A percentile compares a stretch with the other conserved stretches of the same genome.
These are phyloP conservation scores for Gyrodon lividus DNA, from an alignment of 768 basidiomycete species.

Conservation along the genomic window DNA sequence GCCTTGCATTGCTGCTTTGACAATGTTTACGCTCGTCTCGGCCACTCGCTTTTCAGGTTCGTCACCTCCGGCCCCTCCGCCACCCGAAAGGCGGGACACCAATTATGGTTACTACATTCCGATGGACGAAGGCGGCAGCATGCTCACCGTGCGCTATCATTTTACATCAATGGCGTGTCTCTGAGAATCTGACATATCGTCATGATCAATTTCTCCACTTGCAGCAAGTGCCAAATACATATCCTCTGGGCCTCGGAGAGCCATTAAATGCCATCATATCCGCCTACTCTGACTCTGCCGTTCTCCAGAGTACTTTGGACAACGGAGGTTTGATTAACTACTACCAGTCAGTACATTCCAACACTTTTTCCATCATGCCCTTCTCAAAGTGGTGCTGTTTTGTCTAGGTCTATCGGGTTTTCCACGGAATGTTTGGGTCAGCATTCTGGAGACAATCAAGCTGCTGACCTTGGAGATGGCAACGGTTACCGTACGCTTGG, in stretches of 20 bases:
- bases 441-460: conserved; percentile 64
- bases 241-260: conserved; percentile 75
- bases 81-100: conserved; percentile 21
- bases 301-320: conserved; percentile 56
- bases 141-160: conserved; percentile 62
- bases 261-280: conserved; percentile 84
- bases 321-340: conserved; percentile 82
- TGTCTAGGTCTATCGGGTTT: conserved; percentile 61
- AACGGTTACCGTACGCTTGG: conserved; percentile 57
- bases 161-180: neutral
- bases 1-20: conserved; percentile 12
- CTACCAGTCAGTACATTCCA: conserved; percentile 56
- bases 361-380: neutral
- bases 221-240: conserved; percentile 56
- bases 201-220: conserved; percentile 3
- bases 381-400: neutral
- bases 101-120: conserved; percentile 61
- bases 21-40: conserved; percentile 9
- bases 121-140: conserved; percentile 53
- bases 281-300: conserved; percentile 65
- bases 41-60: conserved; percentile 3
- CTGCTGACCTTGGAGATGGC: conserved; percentile 82
- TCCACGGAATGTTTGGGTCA: conserved; percentile 84
- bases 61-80: conserved; percentile 4
- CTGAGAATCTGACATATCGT: neutral